Conservation (phyloP, 2,329 filamentous ascomycete species). For the Cladosporium sp. region DNA sequence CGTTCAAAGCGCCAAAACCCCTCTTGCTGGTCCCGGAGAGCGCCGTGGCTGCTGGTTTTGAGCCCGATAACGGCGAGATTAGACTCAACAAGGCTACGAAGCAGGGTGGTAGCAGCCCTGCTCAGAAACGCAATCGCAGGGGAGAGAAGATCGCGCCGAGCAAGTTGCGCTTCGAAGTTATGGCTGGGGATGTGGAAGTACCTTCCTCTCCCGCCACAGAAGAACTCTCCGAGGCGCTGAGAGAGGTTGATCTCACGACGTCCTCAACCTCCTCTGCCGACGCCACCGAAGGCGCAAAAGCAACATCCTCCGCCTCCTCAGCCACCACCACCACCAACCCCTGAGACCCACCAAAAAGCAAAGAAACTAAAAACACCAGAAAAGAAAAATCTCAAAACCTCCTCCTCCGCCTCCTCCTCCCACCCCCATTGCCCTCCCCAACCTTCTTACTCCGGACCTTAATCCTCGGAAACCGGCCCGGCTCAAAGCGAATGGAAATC, state of each 20-base stretch:
- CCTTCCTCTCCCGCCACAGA: neutral
- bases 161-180: neutral
- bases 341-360: too few species aligned
- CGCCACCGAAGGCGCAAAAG: too few species aligned
- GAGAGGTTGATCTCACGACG: too few species aligned
- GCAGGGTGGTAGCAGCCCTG: neutral
- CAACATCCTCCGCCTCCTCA: too few species aligned
- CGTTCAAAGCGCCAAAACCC: neutral
- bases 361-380: too few species aligned
- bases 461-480: slow-evolving; percentile 25
- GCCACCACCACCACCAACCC: too few species aligned
- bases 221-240: too few species aligned
- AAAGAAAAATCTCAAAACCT: neutral
- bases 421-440: slow-evolving; percentile 14
- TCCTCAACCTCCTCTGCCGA: too few species aligned
- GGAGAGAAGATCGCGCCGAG: neutral
- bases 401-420: slow-evolving; percentile 17
- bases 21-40: neutral
- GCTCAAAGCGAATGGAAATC: slow-evolving; percentile 27
- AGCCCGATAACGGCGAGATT: neutral
- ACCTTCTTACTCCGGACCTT: slow-evolving; percentile 26
- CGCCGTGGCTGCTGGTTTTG: neutral
- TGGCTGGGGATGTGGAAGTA: neutral
- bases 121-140: neutral
- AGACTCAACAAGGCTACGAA: neutral